Percentiles rank a stretch among this genome's conserved stretches.
These are phyloP conservation scores for Tuber calosporum DNA, from an alignment of 495 filamentous ascomycete genomes.

Conservation along the genomic window DNA sequence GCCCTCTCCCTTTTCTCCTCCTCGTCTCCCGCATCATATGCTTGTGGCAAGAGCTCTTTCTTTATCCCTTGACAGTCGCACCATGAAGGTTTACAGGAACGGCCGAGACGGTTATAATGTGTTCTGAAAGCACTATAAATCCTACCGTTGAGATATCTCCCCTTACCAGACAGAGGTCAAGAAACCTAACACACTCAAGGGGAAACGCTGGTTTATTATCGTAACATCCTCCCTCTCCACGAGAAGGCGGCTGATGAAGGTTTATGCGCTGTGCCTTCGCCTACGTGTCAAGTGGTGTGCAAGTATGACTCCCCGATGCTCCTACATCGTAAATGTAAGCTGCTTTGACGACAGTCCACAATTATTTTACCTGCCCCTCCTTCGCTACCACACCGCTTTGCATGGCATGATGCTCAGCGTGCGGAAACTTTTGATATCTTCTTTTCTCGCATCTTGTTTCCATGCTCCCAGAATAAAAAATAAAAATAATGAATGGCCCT, in stretches of 20 bases:
- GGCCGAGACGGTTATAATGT: conserved; percentile 18
- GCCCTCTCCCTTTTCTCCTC: conserved; percentile 18
- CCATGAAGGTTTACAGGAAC: not conserved
- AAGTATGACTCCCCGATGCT: conserved; percentile 36
- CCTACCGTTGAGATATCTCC: conserved; percentile 15
- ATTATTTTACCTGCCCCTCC: conserved; percentile 24
- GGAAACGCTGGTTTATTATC: conserved; percentile 31
- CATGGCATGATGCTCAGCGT: conserved; percentile 30
- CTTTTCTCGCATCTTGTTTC: conserved; percentile 19
- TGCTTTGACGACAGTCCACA: conserved; percentile 17
- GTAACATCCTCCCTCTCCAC: conserved; percentile 13
- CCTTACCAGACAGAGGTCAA: conserved; percentile 19
- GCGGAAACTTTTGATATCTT: conserved; percentile 8
- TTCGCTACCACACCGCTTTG: conserved; percentile 33
- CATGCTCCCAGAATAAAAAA: not conserved
- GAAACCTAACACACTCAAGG: conserved; percentile 14
- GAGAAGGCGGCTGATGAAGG: conserved; percentile 30
- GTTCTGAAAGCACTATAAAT: conserved; percentile 20
- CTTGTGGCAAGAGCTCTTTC: no score
- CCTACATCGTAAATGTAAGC: conserved; percentile 6
- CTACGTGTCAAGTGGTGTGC: conserved; percentile 41
- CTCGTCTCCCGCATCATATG: not conserved
- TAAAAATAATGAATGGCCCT: not conserved
- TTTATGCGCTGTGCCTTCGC: conserved; percentile 39
- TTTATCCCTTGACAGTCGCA: not conserved